phyloP scores from a whole-genome alignment of 2,329 filamentous ascomycete genomes.

The Fusarium goolgardi region DNA sequence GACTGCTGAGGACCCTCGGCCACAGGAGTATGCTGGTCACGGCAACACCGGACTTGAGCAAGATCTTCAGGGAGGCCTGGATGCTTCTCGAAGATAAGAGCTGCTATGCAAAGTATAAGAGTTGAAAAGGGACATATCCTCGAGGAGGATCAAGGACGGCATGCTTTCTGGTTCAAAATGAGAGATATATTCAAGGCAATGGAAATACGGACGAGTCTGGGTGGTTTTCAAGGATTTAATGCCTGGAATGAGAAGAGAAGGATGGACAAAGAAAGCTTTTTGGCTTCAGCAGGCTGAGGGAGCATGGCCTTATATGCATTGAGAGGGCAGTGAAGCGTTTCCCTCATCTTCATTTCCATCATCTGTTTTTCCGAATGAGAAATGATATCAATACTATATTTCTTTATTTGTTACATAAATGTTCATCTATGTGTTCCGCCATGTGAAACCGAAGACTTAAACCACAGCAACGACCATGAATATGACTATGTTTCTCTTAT shows the following conservation, averaged over 20 bases:
- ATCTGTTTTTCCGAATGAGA: constrained; percentile 37
- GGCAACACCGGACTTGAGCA: constrained; percentile 64
- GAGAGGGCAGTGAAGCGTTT: constrained; percentile 16
- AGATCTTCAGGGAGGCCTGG: constrained; percentile 64
- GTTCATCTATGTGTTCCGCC: not conserved
- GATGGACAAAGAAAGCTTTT: not conserved
- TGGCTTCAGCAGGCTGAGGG: constrained; percentile 8
- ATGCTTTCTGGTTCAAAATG: constrained; percentile 18
- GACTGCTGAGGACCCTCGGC: constrained; percentile 69
- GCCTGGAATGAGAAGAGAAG: constrained; percentile 17
- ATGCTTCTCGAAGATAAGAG: constrained; percentile 50
- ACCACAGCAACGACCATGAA: not conserved
- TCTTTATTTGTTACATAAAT: constrained; percentile 31
- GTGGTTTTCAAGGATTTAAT: constrained; percentile 35
- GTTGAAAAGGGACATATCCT: constrained; percentile 9
- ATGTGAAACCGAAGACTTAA: not conserved
- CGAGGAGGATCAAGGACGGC: constrained; percentile 15
- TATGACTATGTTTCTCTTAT: not conserved
- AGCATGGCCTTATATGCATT: constrained; percentile 19
- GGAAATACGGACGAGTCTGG: constrained; percentile 14
- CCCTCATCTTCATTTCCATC: constrained; percentile 29
- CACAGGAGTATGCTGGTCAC: constrained; percentile 66
- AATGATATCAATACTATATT: constrained; percentile 45
- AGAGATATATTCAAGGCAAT: not conserved
- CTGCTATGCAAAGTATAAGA: constrained; percentile 11